A percentile compares a stretch with the other conserved stretches of the same genome.
phyloP scores from a whole-genome alignment of 75 land plant species.

The Sequoia sempervirens region DNA sequence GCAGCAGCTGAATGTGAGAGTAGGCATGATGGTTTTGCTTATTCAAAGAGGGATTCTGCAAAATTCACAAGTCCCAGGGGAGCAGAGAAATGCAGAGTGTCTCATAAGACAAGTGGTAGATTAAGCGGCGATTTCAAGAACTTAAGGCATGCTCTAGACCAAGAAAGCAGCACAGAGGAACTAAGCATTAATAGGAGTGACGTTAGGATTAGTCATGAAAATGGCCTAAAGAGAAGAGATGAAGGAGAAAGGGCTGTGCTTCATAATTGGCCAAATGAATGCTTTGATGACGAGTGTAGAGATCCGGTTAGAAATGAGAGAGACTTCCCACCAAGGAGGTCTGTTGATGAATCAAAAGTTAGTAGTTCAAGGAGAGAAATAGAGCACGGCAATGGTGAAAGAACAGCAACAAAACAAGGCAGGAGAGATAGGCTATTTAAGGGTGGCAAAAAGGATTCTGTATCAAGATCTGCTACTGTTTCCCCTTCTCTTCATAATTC shows the following conservation, averaged over 20 bases:
- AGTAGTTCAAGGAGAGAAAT: not conserved
- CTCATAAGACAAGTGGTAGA: not conserved
- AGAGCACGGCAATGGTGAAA: not conserved
- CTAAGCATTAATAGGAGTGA: not conserved
- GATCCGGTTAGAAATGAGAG: conserved; percentile 19
- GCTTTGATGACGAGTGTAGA: conserved; percentile 3
- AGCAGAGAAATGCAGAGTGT: not conserved
- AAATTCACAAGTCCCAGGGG: not conserved
- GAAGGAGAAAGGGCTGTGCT: conserved; percentile 9
- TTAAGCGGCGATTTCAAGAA: conserved; percentile 7
- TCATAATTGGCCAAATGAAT: conserved; percentile 5
- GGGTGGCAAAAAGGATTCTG: not conserved
- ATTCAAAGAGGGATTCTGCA: not conserved
- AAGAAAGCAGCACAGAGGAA: not conserved
- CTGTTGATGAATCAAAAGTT: not conserved
- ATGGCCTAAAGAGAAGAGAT: conserved; percentile 2
- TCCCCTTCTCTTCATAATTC: not conserved
- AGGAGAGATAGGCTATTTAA: conserved; percentile 1
- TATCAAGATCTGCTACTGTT: not conserved
- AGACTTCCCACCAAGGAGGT: conserved; percentile 7
- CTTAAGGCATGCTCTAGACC: not conserved
- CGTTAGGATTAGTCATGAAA: not conserved
- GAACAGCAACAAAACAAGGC: not conserved
- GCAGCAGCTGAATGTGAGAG: not conserved
- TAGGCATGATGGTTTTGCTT: not conserved